Evolutionary conservation across 257 asterid species (phyloP).

Genomic region (Cinchona pubescens): DNA sequence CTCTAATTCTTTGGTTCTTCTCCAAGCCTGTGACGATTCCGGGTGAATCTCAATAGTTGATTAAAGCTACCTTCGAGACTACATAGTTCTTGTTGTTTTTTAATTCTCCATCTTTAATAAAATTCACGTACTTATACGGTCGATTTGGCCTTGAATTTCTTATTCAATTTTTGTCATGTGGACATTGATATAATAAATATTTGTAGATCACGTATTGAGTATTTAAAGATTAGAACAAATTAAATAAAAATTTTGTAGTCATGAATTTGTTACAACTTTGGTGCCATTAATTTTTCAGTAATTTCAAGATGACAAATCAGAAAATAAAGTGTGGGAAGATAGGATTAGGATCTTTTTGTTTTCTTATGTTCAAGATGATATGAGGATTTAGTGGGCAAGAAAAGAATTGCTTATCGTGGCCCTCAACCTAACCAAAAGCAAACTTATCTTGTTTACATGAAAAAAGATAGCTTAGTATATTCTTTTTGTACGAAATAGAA

Average conservation of each 20-base stretch:
- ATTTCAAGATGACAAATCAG: neutral
- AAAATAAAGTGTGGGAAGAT: neutral
- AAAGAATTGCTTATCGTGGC: neutral
- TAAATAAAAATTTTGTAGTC: too few species aligned
- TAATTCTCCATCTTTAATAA: too few species aligned
- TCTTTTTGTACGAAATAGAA: neutral
- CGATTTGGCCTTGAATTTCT: too few species aligned
- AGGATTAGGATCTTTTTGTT: neutral
- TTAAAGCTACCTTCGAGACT: neutral
- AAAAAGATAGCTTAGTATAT: too few species aligned
- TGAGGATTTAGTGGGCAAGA: neutral
- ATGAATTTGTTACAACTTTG: neutral
- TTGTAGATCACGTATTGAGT: too few species aligned
- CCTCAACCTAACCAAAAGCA: neutral
- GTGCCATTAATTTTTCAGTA: neutral
- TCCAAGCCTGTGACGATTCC: constrained; percentile 22
- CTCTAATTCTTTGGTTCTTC: constrained; percentile 54
- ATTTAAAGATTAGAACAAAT: too few species aligned
- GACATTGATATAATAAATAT: too few species aligned
- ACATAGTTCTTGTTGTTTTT: too few species aligned
- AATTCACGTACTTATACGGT: too few species aligned
- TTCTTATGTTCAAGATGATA: neutral
- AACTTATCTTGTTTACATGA: neutral
- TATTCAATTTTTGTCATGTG: too few species aligned
- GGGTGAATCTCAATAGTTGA: neutral